Conservation (phyloP, 306 rosid genomes). For the Sechiopsis laciniata region DNA sequence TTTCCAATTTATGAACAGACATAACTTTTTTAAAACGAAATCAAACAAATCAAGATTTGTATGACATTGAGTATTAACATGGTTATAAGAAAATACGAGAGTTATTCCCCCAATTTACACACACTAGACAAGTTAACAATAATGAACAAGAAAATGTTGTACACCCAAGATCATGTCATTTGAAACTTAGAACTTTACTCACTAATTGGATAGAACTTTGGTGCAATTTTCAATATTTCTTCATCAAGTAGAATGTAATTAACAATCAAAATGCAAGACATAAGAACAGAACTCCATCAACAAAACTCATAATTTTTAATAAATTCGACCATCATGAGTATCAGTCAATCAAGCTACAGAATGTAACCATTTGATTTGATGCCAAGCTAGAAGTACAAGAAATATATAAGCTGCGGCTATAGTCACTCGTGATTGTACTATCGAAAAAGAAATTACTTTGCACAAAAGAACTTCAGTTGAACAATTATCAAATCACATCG, state of each 20-base stretch:
- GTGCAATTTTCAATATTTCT: background rate
- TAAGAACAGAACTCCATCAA: background rate
- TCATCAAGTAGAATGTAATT: background rate
- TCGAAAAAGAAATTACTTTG: background rate
- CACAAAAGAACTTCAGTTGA: background rate
- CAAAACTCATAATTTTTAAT: background rate
- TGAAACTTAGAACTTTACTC: conserved; percentile 6
- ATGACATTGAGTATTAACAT: background rate
- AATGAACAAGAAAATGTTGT: background rate
- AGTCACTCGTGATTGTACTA: background rate
- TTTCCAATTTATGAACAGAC: background rate
- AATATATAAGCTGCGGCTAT: background rate
- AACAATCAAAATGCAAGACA: background rate
- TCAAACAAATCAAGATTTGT: background rate
- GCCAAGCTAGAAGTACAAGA: background rate
- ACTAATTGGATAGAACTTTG: background rate
- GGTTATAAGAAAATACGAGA: background rate
- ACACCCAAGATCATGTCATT: background rate
- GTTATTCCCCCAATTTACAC: background rate
- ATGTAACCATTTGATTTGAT: background rate
- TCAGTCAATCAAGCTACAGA: background rate
- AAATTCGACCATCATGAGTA: background rate
- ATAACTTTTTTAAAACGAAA: conserved; percentile 1
- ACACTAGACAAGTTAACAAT: background rate
- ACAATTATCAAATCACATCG: background rate